These are phyloP conservation scores for Candida ponderosae DNA, from an alignment of 805 yeast genomes.

Conservation along the genomic window DNA sequence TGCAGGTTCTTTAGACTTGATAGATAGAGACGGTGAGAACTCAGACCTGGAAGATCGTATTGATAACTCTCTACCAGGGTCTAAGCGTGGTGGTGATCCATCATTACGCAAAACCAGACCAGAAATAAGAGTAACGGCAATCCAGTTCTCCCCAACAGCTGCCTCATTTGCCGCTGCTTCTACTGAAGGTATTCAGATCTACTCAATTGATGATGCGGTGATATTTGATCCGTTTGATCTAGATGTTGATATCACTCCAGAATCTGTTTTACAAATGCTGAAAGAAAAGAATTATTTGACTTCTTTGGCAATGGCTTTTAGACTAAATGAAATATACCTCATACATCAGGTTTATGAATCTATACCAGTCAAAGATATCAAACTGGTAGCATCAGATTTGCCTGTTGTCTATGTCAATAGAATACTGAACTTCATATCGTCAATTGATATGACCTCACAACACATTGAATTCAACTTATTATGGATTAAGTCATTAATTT, in stretches of 20 bases:
- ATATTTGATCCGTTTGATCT: slow-evolving; percentile 92
- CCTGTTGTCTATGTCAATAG: slow-evolving; percentile 74
- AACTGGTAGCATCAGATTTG: slow-evolving; percentile 55
- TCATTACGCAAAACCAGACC: slow-evolving; percentile 71
- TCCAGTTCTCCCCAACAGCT: slow-evolving; percentile 85
- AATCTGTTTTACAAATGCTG: slow-evolving; percentile 54
- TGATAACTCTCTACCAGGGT: slow-evolving; percentile 79
- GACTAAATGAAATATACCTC: slow-evolving; percentile 75
- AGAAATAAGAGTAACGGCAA: slow-evolving; percentile 70
- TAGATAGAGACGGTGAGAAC: slow-evolving; percentile 80
- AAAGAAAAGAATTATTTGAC: slow-evolving; percentile 51
- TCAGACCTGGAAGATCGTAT: slow-evolving; percentile 79
- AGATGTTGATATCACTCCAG: slow-evolving; percentile 88
- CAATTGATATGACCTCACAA: slow-evolving; percentile 56
- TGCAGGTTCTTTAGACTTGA: slow-evolving; percentile 74
- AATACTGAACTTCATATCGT: slow-evolving; percentile 62
- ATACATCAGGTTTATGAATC: slow-evolving; percentile 68
- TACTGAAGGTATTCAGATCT: slow-evolving; percentile 85
- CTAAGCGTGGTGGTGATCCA: slow-evolving; percentile 70
- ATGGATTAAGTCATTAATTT: slow-evolving; percentile 69
- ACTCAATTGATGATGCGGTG: slow-evolving; percentile 65
- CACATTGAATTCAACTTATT: slow-evolving; percentile 79
- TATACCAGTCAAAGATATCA: slow-evolving; percentile 64
- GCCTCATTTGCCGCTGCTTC: slow-evolving; percentile 90
- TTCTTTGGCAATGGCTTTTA: slow-evolving; percentile 87